Conservation (phyloP, 2,329 filamentous ascomycete species). For the Colletotrichum cuscutae region DNA sequence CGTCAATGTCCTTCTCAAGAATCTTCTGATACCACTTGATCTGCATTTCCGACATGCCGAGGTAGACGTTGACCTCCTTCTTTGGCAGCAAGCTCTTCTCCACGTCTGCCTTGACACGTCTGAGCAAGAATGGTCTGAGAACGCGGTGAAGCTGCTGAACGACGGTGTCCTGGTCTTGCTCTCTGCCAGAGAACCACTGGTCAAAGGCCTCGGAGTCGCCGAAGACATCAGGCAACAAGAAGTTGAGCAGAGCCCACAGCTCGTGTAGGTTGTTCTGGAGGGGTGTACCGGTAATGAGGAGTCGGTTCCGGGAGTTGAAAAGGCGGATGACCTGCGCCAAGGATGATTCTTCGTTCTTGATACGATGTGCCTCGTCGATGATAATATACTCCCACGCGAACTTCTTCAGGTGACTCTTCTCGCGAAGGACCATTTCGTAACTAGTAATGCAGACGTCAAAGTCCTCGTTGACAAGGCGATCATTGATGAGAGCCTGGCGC, state of each 20-base stretch:
- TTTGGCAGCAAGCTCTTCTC: conserved; percentile 98
- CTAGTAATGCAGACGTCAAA: conserved; percentile 99
- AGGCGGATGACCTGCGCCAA: conserved; percentile 95
- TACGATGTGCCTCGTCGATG: conserved; percentile 96
- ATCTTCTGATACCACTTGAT: conserved; percentile 99
- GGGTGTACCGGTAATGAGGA: conserved; percentile 96
- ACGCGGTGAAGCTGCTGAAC: conserved; percentile 96
- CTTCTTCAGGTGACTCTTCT: conserved; percentile 95
- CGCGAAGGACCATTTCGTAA: conserved; percentile 98
- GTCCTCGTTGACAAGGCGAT: conserved; percentile 90
- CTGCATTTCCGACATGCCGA: conserved; percentile 99
- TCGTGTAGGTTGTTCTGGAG: conserved; percentile 98
- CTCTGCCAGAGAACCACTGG: conserved; percentile 95
- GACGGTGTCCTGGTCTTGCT: conserved; percentile 91
- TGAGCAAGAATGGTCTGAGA: conserved; percentile 90
- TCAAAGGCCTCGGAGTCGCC: conserved; percentile 97
- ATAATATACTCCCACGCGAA: conserved; percentile 99
- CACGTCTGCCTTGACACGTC: conserved; percentile 96
- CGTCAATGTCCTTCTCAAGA: conserved; percentile 98
- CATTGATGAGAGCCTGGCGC: conserved; percentile 86
- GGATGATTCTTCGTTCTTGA: conserved; percentile 99
- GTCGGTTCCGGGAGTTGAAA: conserved; percentile 93
- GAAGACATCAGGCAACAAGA: conserved; percentile 97
- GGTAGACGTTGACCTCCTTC: conserved; percentile 96
- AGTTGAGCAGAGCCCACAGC: conserved; percentile 96